Percentiles rank a stretch among this genome's conserved stretches.
phyloP scores from a whole-genome alignment of 2,329 filamentous ascomycete species.

The Trichoderma sp. region DNA sequence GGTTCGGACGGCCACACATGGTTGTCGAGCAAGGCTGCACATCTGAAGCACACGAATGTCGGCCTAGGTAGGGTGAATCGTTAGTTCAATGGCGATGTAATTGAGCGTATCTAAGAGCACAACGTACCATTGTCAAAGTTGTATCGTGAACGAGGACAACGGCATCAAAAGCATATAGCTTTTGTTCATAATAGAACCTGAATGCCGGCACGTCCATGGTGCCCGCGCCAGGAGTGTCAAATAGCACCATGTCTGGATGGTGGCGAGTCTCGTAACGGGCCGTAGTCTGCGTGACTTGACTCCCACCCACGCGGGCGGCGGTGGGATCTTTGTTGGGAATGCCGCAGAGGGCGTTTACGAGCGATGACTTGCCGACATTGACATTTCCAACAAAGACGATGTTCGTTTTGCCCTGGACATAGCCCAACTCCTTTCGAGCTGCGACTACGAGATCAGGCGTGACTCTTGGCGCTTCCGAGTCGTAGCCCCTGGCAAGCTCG shows the following conservation, averaged over 20 bases:
- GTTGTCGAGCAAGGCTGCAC: background rate
- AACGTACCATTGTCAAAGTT: background rate
- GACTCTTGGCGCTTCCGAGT: background rate
- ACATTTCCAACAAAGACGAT: background rate
- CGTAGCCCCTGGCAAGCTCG: background rate
- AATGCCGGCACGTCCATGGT: background rate
- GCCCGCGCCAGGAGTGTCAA: background rate
- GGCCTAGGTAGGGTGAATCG: background rate
- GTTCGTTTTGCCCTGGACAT: background rate
- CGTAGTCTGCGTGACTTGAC: background rate
- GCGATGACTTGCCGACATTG: background rate
- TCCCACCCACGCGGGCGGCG: background rate
- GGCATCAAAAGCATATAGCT: background rate
- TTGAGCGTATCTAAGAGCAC: background rate
- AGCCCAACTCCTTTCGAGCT: background rate
- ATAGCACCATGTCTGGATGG: background rate
- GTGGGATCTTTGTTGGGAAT: background rate
- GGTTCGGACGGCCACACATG: background rate
- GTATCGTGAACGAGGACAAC: constrained; percentile 1
- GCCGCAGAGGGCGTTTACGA: background rate
- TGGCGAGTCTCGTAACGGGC: background rate
- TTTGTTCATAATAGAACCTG: background rate
- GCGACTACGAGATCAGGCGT: background rate
- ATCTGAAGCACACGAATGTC: background rate
- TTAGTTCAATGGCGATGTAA: background rate